These are phyloP conservation scores for Selaginella moellendorffii DNA, from an alignment of 75 land plant species.

Conservation along the genomic window DNA sequence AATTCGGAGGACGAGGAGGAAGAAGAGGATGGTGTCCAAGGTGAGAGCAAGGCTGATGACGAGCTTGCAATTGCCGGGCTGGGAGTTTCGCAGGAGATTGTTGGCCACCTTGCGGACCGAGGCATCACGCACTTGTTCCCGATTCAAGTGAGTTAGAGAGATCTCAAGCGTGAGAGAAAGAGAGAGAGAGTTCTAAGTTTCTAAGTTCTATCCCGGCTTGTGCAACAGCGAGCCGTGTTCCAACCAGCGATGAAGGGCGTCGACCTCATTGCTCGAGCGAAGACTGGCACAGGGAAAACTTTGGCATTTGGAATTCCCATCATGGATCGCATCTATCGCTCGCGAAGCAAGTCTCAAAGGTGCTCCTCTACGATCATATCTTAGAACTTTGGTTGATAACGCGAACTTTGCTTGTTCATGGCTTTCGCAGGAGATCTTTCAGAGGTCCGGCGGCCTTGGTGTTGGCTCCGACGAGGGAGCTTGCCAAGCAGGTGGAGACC, in stretches of 20 bases:
- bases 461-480: constrained; percentile 84
- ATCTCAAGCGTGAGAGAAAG: too few species aligned
- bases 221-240: too few species aligned
- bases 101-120: constrained; percentile 33
- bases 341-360: background rate
- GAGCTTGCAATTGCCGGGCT: constrained; percentile 57
- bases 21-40: constrained; percentile 9
- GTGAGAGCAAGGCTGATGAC: constrained; percentile 12
- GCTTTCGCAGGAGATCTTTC: constrained; percentile 26
- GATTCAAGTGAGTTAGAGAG: constrained; percentile 49
- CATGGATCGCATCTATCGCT: too few species aligned
- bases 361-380: background rate
- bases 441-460: constrained; percentile 52
- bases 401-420: background rate
- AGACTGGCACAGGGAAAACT: too few species aligned
- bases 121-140: constrained; percentile 77
- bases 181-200: background rate
- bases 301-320: too few species aligned
- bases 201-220: background rate
- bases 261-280: too few species aligned
- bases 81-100: constrained; percentile 41
- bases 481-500: constrained; percentile 93
- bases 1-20: too few species aligned
- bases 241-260: too few species aligned
- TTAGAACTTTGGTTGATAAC: background rate